phyloP scores from a whole-genome alignment of 108 stramenopile species.

The Aurantiochytrium sp. region DNA sequence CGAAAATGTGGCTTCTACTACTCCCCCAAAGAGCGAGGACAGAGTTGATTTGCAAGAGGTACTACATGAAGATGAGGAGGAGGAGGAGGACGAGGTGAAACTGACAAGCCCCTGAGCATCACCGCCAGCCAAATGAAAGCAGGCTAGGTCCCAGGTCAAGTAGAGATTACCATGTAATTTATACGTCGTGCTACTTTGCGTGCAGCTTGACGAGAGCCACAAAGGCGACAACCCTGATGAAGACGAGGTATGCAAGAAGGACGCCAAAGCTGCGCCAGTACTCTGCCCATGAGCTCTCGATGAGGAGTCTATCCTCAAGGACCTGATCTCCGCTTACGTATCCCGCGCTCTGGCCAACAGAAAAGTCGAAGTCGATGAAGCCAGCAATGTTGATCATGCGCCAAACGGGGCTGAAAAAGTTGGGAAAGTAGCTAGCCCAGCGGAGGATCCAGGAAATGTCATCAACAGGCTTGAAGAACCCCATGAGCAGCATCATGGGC shows the following conservation, averaged over 20 bases:
- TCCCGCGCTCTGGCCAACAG: neutral
- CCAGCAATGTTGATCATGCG: neutral
- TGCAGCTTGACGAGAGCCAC: neutral
- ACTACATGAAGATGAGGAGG: too few relatives aligned
- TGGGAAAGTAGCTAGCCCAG: neutral
- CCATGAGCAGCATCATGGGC: neutral
- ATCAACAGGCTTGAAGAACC: neutral
- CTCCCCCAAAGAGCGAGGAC: too few relatives aligned
- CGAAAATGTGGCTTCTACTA: neutral
- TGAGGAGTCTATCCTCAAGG: neutral
- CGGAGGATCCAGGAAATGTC: neutral
- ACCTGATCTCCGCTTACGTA: neutral
- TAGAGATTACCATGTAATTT: too few relatives aligned
- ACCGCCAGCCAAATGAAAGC: too few relatives aligned
- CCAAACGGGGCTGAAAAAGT: neutral
- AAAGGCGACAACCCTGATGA: neutral
- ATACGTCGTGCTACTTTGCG: neutral
- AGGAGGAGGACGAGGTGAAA: too few relatives aligned
- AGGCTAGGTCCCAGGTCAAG: too few relatives aligned
- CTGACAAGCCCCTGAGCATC: too few relatives aligned
- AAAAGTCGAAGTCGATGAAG: neutral
- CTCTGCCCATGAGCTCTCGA: neutral
- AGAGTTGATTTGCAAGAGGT: too few relatives aligned
- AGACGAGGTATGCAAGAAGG: neutral
- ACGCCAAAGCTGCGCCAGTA: neutral